Base-by-base conservation (phyloP, 2,329 filamentous ascomycete genomes). In the Exophiala aquamarina region DNA sequence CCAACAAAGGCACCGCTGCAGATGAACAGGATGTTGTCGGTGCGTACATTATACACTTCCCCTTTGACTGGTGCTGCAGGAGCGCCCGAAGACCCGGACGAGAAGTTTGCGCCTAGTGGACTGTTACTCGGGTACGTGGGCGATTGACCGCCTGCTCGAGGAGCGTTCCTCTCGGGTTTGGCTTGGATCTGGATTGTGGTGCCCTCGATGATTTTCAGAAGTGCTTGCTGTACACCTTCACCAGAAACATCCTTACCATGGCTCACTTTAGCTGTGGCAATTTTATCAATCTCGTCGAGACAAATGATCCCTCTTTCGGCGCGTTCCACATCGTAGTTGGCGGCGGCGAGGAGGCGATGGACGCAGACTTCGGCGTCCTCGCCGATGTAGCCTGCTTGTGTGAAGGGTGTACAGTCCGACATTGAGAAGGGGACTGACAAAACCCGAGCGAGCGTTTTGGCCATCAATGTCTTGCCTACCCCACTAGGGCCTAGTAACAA, bases 361-460 rank as follows among this genome's bases (percentile, higher is more conserved):
- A 98, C 89, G 60, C 92, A 96, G 1, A 89, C 85, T 64, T 98
- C 93, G n/a, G 92, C 92, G 64, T 98, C 93, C 63, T 97, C 92
- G 21, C 93, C 93, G 58, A 98, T 96, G 61, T 98, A 98, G 19
- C 93, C 92, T 3, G 92, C 92, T 70, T 96, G 92, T 0, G 92
- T 97, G 55, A 97, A 90, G 4, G 91, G 88, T 41, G 93, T 96
- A 67, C 92, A 97, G 68, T 97, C 92, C 52, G 89, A 92, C 68
- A 95, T 95, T 53, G 88, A 90, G 63, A 96, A 95, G 0, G 93
- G 93, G 0, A 97, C 90, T 51, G 93, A 92, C n/a, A 98, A 79
- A 42, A 93, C 86, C 61, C 90, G 86, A 58, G 92, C 93, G 31
- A 97, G 73, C 0, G 92, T 97, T 68, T 91, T 94, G 43, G 59